Conservation (phyloP, 306 rosid genomes). For the Crataegus laevigata region DNA sequence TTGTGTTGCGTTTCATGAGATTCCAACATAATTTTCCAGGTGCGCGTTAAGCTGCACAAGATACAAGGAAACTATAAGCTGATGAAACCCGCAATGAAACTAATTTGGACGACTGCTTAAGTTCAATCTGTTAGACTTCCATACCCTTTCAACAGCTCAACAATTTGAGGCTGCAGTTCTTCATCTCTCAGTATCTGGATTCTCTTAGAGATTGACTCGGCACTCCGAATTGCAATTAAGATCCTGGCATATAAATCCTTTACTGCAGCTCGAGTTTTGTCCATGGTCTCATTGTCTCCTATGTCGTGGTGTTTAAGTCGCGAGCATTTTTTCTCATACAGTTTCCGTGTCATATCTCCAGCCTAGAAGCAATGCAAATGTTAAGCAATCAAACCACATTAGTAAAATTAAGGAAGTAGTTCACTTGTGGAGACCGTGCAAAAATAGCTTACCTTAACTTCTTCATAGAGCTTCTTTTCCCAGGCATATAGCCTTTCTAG, state of each 20-base stretch:
- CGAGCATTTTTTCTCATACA: conserved; percentile 66
- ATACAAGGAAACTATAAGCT: conserved; percentile 26
- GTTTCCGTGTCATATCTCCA: conserved; percentile 70
- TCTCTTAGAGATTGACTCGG: conserved; percentile 78
- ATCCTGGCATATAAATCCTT: conserved; percentile 86
- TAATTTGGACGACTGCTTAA: conserved; percentile 14
- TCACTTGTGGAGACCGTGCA: background rate
- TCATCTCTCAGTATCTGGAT: conserved; percentile 84
- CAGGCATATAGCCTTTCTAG: conserved; percentile 84
- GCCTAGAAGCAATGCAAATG: conserved; percentile 41
- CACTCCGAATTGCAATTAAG: conserved; percentile 83
- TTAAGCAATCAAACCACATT: conserved; percentile 12
- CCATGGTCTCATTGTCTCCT: conserved; percentile 57
- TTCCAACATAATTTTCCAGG: conserved; percentile 85
- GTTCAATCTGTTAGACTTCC: conserved; percentile 17
- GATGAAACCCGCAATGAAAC: conserved; percentile 17
- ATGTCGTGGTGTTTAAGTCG: conserved; percentile 61
- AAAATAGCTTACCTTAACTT: conserved; percentile 66
- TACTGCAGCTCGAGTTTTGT: conserved; percentile 68
- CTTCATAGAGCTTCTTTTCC: conserved; percentile 95
- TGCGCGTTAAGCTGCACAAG: conserved; percentile 65
- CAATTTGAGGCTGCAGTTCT: conserved; percentile 79
- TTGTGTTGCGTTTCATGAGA: conserved; percentile 83
- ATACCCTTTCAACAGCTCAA: conserved; percentile 86
- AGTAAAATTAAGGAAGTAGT: background rate